Conservation (phyloP, 202 grass and related monocot genomes). For the Digitaria exilis region DNA sequence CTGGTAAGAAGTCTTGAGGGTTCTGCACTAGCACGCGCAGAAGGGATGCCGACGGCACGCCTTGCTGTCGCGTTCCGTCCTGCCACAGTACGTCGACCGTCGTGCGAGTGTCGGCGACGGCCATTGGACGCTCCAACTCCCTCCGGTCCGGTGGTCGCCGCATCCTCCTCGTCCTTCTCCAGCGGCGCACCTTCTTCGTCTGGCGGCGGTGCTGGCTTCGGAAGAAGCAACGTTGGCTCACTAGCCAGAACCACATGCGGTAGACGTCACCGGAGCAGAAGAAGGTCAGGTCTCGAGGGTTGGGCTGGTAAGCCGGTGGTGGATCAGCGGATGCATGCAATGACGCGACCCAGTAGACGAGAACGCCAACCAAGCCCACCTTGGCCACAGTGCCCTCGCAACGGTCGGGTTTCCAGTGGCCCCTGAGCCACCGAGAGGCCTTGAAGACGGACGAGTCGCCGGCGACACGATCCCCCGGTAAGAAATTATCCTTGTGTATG, state of each 20-base stretch:
- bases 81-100: too few species aligned
- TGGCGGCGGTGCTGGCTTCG: too few species aligned
- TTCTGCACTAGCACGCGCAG: too few species aligned
- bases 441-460: background rate
- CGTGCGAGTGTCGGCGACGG: too few species aligned
- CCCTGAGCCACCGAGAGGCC: background rate
- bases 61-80: too few species aligned
- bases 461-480: background rate
- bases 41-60: too few species aligned
- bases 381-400: background rate
- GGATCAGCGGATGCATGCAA: background rate
- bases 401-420: background rate
- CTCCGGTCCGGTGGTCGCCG: too few species aligned
- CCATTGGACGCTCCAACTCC: too few species aligned
- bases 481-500: background rate
- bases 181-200: too few species aligned
- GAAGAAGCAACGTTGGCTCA: too few species aligned
- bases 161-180: background rate
- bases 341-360: slow-evolving; percentile 23
- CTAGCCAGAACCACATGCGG: background rate
- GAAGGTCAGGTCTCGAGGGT: background rate
- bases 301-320: background rate
- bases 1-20: background rate
- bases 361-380: background rate
- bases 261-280: background rate